These are phyloP conservation scores for Jaminaea rosea DNA, from an alignment of 1,284 basidiomycete genomes.

Conservation along the genomic window DNA sequence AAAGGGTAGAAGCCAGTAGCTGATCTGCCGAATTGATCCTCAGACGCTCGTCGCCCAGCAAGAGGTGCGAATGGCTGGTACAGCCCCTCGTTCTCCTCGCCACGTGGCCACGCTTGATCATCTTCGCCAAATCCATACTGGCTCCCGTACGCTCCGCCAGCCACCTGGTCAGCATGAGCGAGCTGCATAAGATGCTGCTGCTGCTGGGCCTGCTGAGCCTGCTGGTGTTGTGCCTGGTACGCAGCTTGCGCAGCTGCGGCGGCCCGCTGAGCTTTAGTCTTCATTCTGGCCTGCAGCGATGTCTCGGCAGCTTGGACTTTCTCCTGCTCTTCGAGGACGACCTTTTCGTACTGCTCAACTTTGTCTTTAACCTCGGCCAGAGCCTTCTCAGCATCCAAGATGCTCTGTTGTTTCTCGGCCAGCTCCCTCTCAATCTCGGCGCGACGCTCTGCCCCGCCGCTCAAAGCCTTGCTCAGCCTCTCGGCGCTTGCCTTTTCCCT, in stretches of 20 bases:
- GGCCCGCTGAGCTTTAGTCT: no score
- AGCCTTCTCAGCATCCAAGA: not conserved
- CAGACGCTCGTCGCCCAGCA: no score
- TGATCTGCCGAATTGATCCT: no score
- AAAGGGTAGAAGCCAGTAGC: no score
- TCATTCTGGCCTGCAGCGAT: no score
- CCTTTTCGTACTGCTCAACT: constrained; percentile 57
- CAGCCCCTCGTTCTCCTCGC: no score
- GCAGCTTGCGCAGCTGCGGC: no score
- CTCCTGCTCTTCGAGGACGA: constrained; percentile 48
- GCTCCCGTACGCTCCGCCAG: no score
- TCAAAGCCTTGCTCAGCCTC: not conserved
- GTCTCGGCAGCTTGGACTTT: constrained; percentile 17
- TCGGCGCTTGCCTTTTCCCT: not conserved
- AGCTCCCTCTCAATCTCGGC: not conserved
- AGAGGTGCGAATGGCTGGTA: no score
- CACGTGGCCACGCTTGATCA: no score
- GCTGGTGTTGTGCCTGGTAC: not conserved
- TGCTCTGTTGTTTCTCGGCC: constrained; percentile 14
- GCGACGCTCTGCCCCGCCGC: not conserved
- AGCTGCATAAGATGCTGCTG: not conserved
- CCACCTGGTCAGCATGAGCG: no score
- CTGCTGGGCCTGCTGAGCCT: not conserved
- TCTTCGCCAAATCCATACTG: no score
- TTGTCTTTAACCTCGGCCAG: constrained; percentile 57